Percentiles rank a stretch among this genome's conserved stretches.
Evolutionary conservation across 441 rosid genomes (phyloP).

Genomic region (Populus hybrid): DNA sequence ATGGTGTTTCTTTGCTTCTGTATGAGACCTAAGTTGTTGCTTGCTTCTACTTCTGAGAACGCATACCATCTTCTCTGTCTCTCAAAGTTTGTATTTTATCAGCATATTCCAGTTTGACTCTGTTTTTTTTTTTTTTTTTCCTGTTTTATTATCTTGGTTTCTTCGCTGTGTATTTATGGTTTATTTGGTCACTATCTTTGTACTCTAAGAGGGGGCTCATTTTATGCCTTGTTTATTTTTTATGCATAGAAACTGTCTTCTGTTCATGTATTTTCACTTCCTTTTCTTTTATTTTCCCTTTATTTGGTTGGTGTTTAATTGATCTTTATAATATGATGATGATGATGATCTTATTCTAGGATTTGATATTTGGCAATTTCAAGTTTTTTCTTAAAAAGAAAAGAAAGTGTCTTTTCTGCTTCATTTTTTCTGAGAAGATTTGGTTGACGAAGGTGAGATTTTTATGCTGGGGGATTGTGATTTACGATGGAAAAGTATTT

Average conservation of each 20-base stretch:
- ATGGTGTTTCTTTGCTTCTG: constrained; percentile 52
- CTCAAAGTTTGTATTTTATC: background rate
- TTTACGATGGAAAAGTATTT: constrained; percentile 2
- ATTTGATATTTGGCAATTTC: background rate
- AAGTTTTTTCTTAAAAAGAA: too few relatives aligned
- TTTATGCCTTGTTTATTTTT: background rate
- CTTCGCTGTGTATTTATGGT: background rate
- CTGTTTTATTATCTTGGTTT: too few relatives aligned
- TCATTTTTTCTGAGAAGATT: background rate
- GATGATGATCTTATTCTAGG: background rate
- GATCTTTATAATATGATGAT: background rate
- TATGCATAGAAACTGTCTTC: background rate
- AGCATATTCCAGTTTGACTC: background rate
- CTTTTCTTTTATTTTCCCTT: background rate
- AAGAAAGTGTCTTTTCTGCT: background rate
- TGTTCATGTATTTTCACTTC: background rate
- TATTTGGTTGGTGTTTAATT: background rate
- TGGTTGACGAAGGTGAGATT: background rate
- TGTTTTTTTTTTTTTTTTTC: background rate
- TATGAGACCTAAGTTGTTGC: background rate
- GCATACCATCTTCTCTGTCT: background rate
- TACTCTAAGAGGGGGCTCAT: background rate
- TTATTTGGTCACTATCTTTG: background rate
- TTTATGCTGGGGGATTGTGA: background rate
- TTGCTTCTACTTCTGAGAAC: background rate